Evolutionary conservation across 2,329 filamentous ascomycete species (phyloP), one percentile per base, ranked within the genome.

Genomic region (Paraphoma sp.): DNA sequence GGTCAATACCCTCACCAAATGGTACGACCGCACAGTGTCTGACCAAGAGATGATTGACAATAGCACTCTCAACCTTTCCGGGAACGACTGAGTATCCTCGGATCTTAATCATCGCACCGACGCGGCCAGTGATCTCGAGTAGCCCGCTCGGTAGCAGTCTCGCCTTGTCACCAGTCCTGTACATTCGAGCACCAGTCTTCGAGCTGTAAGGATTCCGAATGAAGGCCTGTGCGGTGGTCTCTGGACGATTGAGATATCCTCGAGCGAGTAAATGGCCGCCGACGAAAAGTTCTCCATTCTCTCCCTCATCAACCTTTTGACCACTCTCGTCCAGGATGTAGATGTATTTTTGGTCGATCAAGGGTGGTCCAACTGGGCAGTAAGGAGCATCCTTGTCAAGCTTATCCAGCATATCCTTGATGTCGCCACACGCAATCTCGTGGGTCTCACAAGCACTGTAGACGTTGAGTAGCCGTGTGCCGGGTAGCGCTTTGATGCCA

Each of bases 361-460:
- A 75, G 0, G 89, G 88, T 1, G 84, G 87, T 0, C 91, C 91
- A 11, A 93, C 90, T 0, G 91, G 89, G 62, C 90, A 92, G 60
- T 91, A 90, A 1, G 83, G 80, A 1, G 85, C 80, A 45, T 89
- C 83, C n/a, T 83, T 80, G 49, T 88, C 76, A 31, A 81, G 62
- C 45, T 72, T 71, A n/a, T 67, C 81, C 31, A 91, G 74, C 74
- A 92, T 90, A 1, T 86, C 83, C 53, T 82, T 81, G 62, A 93
- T 89, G 65, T 93, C 90, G 41, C 90, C 90, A 62, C 88, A 92
- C 1, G 90, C 89, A 58, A 91, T 87, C 75, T 93, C 90, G 62
- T 93, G 90, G 0, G 91, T 93, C 74, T 94, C 91, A 68, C 90
- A 92, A 14, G 90, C 90, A 69, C 89, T 92, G 78, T 94, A 94